Evolutionary conservation across 768 basidiomycete genomes (phyloP), one percentile per base, ranked within the genome.

Genomic region (Mycena albidolilacea): DNA sequence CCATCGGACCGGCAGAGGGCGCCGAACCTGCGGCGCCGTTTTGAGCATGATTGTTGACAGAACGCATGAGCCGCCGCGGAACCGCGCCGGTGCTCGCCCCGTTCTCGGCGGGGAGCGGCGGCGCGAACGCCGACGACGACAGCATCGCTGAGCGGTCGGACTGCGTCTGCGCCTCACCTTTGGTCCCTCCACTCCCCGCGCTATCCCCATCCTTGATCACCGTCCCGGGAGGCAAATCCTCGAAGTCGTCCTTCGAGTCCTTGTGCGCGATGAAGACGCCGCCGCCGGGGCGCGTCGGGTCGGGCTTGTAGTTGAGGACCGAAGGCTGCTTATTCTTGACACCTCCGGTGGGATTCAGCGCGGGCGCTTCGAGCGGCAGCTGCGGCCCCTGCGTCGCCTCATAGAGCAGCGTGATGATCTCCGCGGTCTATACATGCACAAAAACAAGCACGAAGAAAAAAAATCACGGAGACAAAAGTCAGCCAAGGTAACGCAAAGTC

Each of bases 401-500:
- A 81, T 95, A 97, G 44, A 98, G 86, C 35, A 98, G 85, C 7
- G 94, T 88, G 76, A 98, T 97, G 68, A 97, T 97, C 83, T 98
- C 97, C 58, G 95, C 91, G 0, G 95, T 96, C 95, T 97, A 81
- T 15, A 65, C 23, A 52, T n/a, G 44, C 23, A 68, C 50, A 46
- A 66, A 58, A 66, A 52, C n/a, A n/a, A n/a, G n/a, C n/a, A n/a
- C 23, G 23, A 54, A 23, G 7, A 50, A 50, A 44, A 52, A 54
- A 50, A 17, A 38, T 50, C 21, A 37, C 66, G 21, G 15, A 68
- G 17, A 64, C 67, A 69, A 58, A 64, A 52, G 71, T 75, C 77
- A 77, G 62, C 70, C 12, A 71, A 30, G 11, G 59, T 17, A 5
- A 10, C 1, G 10, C 30, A 19, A 14, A 39, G 58, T 38, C 38